These are phyloP conservation scores for Hydrangea macrophylla DNA, from an alignment of 148 eudicot genomes.

Conservation along the genomic window DNA sequence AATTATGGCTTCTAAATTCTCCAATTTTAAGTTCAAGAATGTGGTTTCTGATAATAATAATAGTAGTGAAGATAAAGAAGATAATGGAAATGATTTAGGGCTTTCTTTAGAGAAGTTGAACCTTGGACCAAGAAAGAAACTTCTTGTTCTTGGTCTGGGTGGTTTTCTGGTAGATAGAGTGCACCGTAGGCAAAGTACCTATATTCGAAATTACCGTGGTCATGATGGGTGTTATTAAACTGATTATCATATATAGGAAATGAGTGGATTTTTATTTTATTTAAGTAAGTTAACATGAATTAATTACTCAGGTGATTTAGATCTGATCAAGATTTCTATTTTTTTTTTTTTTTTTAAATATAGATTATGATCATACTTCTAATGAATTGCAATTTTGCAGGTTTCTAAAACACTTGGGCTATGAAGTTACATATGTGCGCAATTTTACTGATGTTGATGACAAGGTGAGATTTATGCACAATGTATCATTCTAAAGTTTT, in stretches of 20 bases:
- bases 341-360: neutral
- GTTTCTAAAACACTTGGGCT: constrained; percentile 61
- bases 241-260: neutral
- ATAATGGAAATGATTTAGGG: constrained; percentile 1
- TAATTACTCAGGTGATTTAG: too few relatives aligned
- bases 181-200: neutral
- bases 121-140: constrained; percentile 25
- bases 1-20: too few relatives aligned
- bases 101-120: constrained; percentile 23
- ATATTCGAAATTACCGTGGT: neutral
- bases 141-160: constrained; percentile 27
- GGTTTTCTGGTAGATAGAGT: constrained; percentile 25
- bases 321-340: neutral
- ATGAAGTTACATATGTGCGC: constrained; percentile 81
- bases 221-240: constrained; percentile 12
- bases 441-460: constrained; percentile 99
- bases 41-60: neutral
- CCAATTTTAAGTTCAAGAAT: constrained; percentile 6
- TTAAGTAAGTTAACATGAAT: neutral
- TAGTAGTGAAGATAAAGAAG: neutral
- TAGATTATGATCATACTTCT: neutral
- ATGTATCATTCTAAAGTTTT: neutral
- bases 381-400: constrained; percentile 36
- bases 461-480: constrained; percentile 70
- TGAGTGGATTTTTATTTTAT: too few relatives aligned